Base-by-base conservation (phyloP, 768 basidiomycete species). In the Mycena filopes region DNA sequence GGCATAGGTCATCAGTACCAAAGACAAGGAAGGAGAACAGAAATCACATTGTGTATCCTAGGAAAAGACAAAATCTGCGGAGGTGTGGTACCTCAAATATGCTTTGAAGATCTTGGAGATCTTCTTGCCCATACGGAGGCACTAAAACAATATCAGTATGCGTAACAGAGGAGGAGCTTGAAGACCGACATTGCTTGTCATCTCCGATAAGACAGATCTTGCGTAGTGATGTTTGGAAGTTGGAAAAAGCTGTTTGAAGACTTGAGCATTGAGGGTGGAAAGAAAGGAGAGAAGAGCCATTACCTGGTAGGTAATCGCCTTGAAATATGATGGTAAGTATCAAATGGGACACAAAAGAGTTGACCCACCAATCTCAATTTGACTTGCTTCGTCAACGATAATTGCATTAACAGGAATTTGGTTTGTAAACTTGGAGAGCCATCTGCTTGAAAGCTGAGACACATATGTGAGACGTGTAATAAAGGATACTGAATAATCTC, bases 41-140 rank as follows among this genome's bases (percentile, higher is more conserved):
- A 74, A 70, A 86, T 71, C 74, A 93, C 94, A 95, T 77, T 94
- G 93, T 1, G 83, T 93, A 66, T 93, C 80, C n/a, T 41, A 95
- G 79, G 65, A 94, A 88, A 5, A 86, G 63, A 3, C 82, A 79
- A 66, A 77, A 65, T 26, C 79, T 70, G 12, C 77, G 73, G 4
- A 95, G 80, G 71, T 94, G 90, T 0, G 76, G 50, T n/a, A 91
- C 72, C 65, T 94, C 93, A 85, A 95, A 94, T 12, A 95, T 85
- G 70, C 92, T 93, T 65, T 90, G 82, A 15, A 94, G 80, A 2
- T 83, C 84, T 60, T 82, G 74, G 42, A 90, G 78, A 45, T 90
- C 84, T 67, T 92, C 91, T 68, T 91, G 86, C 11, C 92, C 93
- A 87, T 82, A 86, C 2, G 94, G 93, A 68, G 94, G 91, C 70